Conservation (phyloP, 768 basidiomycete species). For the Hericium erinaceus region DNA sequence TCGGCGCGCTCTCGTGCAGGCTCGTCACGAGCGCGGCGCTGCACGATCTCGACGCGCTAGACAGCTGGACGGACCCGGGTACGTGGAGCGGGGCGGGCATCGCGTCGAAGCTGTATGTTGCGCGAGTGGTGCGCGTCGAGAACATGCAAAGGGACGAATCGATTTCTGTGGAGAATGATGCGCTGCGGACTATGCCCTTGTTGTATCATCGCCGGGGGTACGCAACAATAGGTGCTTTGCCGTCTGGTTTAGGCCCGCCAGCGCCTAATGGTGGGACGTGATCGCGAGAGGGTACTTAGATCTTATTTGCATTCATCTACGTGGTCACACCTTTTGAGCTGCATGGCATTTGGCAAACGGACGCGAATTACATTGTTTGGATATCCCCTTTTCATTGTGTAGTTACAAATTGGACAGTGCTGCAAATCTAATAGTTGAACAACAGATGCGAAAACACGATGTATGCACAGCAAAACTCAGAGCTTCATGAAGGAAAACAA, state of each 20-base stretch:
- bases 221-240: slow-evolving; percentile 31
- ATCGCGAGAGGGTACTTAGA: too few species aligned
- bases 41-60: slow-evolving; percentile 38
- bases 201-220: slow-evolving; percentile 57
- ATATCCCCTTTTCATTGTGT: too few species aligned
- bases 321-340: too few species aligned
- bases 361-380: too few species aligned
- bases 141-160: slow-evolving; percentile 23
- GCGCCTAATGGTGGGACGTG: too few species aligned
- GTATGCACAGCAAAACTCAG: slow-evolving; percentile 18
- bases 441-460: background rate
- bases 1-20: slow-evolving; percentile 69
- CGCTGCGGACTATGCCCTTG: slow-evolving; percentile 37
- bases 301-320: too few species aligned
- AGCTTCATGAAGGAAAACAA: slow-evolving; percentile 81
- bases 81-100: slow-evolving; percentile 24
- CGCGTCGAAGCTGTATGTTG: slow-evolving; percentile 72
- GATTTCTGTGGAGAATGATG: slow-evolving; percentile 11
- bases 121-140: slow-evolving; percentile 60
- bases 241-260: too few species aligned
- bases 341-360: too few species aligned
- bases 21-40: slow-evolving; percentile 60
- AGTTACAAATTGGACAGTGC: background rate
- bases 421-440: background rate
- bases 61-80: slow-evolving; percentile 10